Conservation (phyloP, 1,284 basidiomycete genomes). For the Ceratobasidium sp. region DNA sequence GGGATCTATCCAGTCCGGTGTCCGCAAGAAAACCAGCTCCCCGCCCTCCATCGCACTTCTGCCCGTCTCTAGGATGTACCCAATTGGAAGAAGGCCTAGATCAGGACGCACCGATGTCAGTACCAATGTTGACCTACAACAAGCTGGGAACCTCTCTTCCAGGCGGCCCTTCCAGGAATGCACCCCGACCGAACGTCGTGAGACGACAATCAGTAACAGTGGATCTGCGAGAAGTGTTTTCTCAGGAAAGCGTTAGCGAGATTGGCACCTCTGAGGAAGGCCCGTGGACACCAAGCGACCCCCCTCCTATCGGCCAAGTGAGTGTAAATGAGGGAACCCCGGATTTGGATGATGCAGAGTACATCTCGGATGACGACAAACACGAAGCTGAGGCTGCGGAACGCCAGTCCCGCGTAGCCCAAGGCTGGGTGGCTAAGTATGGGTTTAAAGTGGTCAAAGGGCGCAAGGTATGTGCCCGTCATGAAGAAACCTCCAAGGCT, state of each 20-base stretch:
- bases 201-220: conserved; percentile 8
- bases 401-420: conserved; percentile 28
- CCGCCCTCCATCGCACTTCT: conserved; percentile 5
- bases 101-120: conserved; percentile 8
- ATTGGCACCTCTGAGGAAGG: conserved; percentile 24
- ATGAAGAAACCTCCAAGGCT: not conserved
- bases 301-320: not conserved
- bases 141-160: conserved; percentile 1
- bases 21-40: conserved; percentile 20
- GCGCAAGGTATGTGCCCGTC: conserved; percentile 18
- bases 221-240: conserved; percentile 24
- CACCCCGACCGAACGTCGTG: not conserved
- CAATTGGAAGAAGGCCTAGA: conserved; percentile 3
- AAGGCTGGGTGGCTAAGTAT: conserved; percentile 34
- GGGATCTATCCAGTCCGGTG: conserved; percentile 26
- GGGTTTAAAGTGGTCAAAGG: conserved; percentile 36
- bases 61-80: conserved; percentile 7
- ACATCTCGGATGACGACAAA: conserved; percentile 37
- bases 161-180: not conserved
- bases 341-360: conserved; percentile 37
- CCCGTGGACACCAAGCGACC: conserved; percentile 14
- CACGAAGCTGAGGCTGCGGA: conserved; percentile 32
- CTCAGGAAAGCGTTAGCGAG: conserved; percentile 32
- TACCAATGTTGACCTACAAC: conserved; percentile 20
- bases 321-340: conserved; percentile 5